Percentiles rank a stretch among this genome's conserved stretches.
phyloP scores from a whole-genome alignment of 139 green algal genomes.

The Chlamydomonas incerta region DNA sequence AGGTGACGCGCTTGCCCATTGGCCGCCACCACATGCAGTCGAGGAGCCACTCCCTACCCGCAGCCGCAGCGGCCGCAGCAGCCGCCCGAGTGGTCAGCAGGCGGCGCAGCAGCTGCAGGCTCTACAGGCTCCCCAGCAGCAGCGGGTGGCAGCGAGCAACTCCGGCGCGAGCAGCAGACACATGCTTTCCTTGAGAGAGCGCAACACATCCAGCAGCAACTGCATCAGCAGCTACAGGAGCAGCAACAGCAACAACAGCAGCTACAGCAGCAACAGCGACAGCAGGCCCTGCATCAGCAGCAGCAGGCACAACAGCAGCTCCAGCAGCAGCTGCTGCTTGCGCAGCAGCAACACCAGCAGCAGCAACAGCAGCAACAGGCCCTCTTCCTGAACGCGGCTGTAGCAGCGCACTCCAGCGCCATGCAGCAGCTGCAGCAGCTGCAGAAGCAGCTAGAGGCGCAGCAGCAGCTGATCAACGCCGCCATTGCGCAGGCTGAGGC shows the following conservation, averaged over 20 bases:
- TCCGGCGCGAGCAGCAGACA: background rate
- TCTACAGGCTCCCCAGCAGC: background rate
- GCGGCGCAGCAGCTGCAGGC: background rate
- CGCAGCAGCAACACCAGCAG: background rate
- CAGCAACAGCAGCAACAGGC: background rate
- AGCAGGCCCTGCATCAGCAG: background rate
- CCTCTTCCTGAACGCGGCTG: too few species aligned
- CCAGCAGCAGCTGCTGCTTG: background rate
- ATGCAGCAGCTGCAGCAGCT: constrained; percentile 38
- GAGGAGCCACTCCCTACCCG: too few species aligned
- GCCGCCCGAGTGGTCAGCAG: too few species aligned
- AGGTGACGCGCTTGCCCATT: too few species aligned
- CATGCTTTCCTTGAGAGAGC: too few species aligned
- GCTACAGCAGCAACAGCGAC: background rate
- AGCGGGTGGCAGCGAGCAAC: background rate
- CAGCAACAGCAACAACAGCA: background rate
- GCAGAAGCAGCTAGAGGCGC: constrained; percentile 20
- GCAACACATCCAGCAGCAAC: background rate
- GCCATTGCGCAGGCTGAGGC: constrained; percentile 30
- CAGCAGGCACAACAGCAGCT: background rate
- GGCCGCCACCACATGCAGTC: too few species aligned
- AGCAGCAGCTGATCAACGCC: constrained; percentile 22
- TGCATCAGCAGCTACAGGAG: background rate
- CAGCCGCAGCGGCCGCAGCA: too few species aligned
- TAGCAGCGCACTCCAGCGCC: background rate